These are phyloP conservation scores for Chlorella sorokiniana DNA, from an alignment of 139 green algal species.

Conservation along the genomic window DNA sequence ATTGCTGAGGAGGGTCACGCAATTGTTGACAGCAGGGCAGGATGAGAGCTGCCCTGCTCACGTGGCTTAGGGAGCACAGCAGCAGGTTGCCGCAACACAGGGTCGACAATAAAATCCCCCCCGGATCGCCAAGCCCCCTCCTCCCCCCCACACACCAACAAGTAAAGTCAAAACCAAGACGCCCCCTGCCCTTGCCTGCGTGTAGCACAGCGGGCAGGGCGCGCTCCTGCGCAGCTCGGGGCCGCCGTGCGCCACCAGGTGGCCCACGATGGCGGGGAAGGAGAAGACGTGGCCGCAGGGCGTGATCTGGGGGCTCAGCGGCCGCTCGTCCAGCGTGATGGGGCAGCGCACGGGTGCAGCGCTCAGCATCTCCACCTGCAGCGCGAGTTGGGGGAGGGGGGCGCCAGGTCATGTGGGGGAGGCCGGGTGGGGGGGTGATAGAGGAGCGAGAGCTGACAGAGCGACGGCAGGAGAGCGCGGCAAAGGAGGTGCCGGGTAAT, in stretches of 20 bases:
- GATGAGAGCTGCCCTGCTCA: no score
- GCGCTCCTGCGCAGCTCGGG: slow-evolving; percentile 56
- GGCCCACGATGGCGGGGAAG: slow-evolving; percentile 81
- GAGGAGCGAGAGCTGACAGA: no score
- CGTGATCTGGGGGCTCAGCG: slow-evolving; percentile 64
- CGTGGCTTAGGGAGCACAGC: no score
- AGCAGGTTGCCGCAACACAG: no score
- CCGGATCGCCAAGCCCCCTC: no score
- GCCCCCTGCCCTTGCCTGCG: background rate
- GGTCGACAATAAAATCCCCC: no score
- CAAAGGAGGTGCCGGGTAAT: no score
- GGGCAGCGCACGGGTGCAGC: slow-evolving; percentile 69
- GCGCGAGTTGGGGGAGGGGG: background rate
- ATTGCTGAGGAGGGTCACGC: background rate
- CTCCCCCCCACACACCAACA: no score
- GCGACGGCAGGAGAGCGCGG: no score
- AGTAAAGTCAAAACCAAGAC: background rate
- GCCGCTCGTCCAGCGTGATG: slow-evolving; percentile 74
- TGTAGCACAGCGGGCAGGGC: slow-evolving; percentile 56
- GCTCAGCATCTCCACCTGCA: slow-evolving; percentile 67
- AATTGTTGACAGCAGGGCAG: background rate
- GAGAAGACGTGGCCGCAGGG: slow-evolving; percentile 89
- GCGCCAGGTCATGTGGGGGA: no score
- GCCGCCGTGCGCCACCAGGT: slow-evolving; percentile 73
- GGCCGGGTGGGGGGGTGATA: background rate